A percentile compares a stretch with the other conserved stretches of the same genome.
Conservation (phyloP, 164 flowering plant genomes). For the Saururus chinensis region DNA sequence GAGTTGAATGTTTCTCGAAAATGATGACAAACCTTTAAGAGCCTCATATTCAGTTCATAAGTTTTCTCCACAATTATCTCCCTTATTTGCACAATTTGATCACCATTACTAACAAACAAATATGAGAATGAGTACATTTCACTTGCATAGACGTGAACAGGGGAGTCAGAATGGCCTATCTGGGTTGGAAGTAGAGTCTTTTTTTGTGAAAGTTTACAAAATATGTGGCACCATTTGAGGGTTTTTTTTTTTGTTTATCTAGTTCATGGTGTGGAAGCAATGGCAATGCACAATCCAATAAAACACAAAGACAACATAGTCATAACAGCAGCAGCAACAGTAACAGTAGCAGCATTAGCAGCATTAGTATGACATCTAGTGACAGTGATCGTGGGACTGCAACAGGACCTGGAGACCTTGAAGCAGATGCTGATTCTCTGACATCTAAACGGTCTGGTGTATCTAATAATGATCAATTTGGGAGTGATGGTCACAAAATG, state of each 20-base stretch:
- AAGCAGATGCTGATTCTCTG: conserved; percentile 96
- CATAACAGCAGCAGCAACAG: conserved; percentile 80
- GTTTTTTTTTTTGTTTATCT: neutral
- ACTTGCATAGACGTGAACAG: too few species aligned
- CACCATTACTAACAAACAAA: too few species aligned
- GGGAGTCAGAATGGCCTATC: too few species aligned
- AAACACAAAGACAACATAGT: conserved; percentile 22
- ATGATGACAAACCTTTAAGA: too few species aligned
- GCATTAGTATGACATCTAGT: conserved; percentile 73
- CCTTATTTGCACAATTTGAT: too few species aligned
- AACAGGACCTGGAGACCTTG: conserved; percentile 58
- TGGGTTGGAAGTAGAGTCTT: too few species aligned
- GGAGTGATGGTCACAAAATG: conserved; percentile 41
- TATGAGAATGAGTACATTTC: too few species aligned
- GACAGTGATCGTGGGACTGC: conserved; percentile 60
- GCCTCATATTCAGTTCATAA: too few species aligned
- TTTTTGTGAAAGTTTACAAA: too few species aligned
- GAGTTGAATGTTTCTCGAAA: too few species aligned
- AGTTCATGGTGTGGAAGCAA: conserved; percentile 24
- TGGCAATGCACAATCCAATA: conserved; percentile 30
- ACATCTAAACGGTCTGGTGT: conserved; percentile 66
- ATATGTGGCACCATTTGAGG: neutral
- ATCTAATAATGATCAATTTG: conserved; percentile 54
- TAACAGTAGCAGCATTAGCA: conserved; percentile 73
- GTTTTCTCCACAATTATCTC: too few species aligned